A percentile compares a stretch with the other conserved stretches of the same genome.
Evolutionary conservation across 1,139 yeast genomes (phyloP).

Genomic region (Candida sp.): DNA sequence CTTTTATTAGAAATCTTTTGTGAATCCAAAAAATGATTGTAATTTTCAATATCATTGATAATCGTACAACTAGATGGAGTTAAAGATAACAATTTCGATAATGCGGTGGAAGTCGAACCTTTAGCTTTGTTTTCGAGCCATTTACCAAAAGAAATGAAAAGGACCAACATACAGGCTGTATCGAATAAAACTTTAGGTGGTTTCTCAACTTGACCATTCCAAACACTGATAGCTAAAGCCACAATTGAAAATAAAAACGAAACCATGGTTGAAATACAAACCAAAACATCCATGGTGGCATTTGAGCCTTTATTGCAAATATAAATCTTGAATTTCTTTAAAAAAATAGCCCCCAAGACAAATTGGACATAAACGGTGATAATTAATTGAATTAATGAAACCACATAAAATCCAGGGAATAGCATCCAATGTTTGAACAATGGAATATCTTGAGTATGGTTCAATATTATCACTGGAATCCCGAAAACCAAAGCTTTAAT

Average conservation of each 20-base stretch:
- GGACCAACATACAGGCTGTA: constrained; percentile 78
- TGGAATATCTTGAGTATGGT: constrained; percentile 43
- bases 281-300: constrained; percentile 97
- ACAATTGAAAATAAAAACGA: constrained; percentile 73
- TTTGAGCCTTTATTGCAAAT: constrained; percentile 52
- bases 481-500: constrained; percentile 52
- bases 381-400: constrained; percentile 58
- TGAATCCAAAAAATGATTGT: constrained; percentile 16
- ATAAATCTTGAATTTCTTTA: constrained; percentile 63
- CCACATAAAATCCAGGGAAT: constrained; percentile 54
- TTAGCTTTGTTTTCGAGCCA: constrained; percentile 90
- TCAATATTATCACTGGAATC: constrained; percentile 57
- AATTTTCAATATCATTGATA: constrained; percentile 37
- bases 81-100: constrained; percentile 73
- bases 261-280: constrained; percentile 76
- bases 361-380: constrained; percentile 70
- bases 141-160: constrained; percentile 85
- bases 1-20: constrained; percentile 7
- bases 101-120: constrained; percentile 88
- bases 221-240: constrained; percentile 46
- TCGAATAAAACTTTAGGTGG: constrained; percentile 82
- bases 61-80: constrained; percentile 78
- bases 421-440: constrained; percentile 24
- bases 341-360: constrained; percentile 61
- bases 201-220: constrained; percentile 29